Evolutionary conservation across 768 basidiomycete genomes (phyloP), one percentile per base, ranked within the genome.

Genomic region (Krasilnikovozyma curviuscula): DNA sequence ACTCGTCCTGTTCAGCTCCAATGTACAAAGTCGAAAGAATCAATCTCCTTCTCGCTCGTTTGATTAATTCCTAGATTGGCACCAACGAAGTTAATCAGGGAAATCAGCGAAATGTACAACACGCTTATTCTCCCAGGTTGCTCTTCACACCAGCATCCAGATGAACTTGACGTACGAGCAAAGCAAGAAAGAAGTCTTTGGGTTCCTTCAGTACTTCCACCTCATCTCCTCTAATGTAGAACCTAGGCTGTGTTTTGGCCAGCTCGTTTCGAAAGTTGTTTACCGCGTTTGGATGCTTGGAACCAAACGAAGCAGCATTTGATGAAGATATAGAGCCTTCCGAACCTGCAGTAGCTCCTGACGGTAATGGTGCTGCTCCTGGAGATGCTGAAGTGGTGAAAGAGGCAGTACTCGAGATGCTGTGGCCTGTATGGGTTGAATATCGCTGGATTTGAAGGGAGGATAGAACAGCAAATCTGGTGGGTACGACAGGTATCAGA

Each of bases 1-100:
- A 71, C 52, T 82, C 74, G 8, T 67, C 66, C 62, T 93, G 85
- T 43, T 76, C 72, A 10, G 76, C 72, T 12, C 85, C 85, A 46
- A 93, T 76, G 62, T 93, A 93, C 10, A 93, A 42, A 34, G 56
- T 64, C 0, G 91, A 93, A 25, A 98, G 71, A 59, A 89, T 83
- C 56, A 98, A 75, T 48, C 88, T 74, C 42, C 68, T 65, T 48
- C 76, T 73, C 0, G 91, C 91, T n/a, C 73, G 69, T 37, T 67
- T 67, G 44, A 97, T 77, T 71, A 84, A 78, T 50, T 73, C 68
- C 86, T 89, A 57, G 3, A 28, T 13, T 19, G 40, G 43, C 46
- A n/a, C 41, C 23, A 24, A 43, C 21, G 48, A n/a, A 9, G 18
- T 3, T n/a, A 8, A 25, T 12, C 16, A n/a, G 6, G 16, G n/a